These are phyloP conservation scores for Globisporangium yorkense DNA, from an alignment of 352 stramenopile genomes.

Conservation along the genomic window DNA sequence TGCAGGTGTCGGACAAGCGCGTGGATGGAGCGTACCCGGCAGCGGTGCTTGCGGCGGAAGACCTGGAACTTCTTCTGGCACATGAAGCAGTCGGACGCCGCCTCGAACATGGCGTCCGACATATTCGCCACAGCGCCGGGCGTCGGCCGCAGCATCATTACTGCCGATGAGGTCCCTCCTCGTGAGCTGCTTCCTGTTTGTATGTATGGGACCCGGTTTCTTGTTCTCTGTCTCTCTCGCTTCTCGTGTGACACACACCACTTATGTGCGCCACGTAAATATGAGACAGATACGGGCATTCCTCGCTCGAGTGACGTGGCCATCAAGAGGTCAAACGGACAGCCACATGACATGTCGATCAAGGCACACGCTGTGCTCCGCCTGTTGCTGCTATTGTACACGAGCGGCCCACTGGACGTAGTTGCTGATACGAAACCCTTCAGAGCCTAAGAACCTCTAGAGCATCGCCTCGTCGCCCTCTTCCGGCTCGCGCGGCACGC, in stretches of 20 bases:
- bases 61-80: slow-evolving; percentile 86
- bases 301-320: background rate
- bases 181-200: background rate
- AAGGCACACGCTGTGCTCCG: too few relatives aligned
- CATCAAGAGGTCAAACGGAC: too few relatives aligned
- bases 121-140: slow-evolving; percentile 18
- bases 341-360: too few relatives aligned
- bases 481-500: slow-evolving; percentile 4
- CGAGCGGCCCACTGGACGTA: background rate
- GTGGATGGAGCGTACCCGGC: slow-evolving; percentile 32
- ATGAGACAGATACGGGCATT: background rate
- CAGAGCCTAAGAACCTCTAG: slow-evolving; percentile 2
- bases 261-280: background rate
- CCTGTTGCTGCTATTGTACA: slow-evolving; percentile 10
- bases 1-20: background rate
- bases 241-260: background rate
- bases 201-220: background rate
- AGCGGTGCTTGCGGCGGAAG: slow-evolving; percentile 82
- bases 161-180: background rate
- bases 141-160: slow-evolving; percentile 15
- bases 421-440: background rate
- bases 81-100: slow-evolving; percentile 58
- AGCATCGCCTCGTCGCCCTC: slow-evolving; percentile 41
- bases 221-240: background rate
- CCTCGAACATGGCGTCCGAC: slow-evolving; percentile 47